Base-by-base conservation (phyloP, 257 asterid species). In the Solanum etuberosum region DNA sequence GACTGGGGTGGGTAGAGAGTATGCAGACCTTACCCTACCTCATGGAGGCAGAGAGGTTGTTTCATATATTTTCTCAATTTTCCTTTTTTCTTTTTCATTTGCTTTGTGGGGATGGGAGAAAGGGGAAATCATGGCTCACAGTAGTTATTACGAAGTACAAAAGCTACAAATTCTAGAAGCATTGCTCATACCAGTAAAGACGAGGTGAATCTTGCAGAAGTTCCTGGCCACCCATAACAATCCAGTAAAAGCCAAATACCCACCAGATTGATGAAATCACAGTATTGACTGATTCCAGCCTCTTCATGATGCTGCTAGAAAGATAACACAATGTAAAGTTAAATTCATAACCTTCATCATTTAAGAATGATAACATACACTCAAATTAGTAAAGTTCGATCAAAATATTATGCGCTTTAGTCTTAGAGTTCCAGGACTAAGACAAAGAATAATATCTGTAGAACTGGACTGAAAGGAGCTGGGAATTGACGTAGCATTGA, bases 231-330 rank as follows among this genome's bases (percentile, higher is more conserved):
- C 99, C 98, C 76, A 88, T 89, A 35, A 93, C 91, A 48, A 91
- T 91, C 99, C 99, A 95, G 78, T 94, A 95, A 89, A 95, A 96
- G 38, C 99, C 99, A 48, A 96, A 93, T 73, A 95, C 94, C 99
- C 99, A 96, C 99, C 99, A 96, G 83, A 94, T 90, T 5, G 97
- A 94, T 43, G 99, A 96, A 51, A 94, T 87, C 43, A 96, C 91
- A 4, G 98, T 93, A 84, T 93, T 95, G 23, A 91, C 35, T 46
- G 97, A 92, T 91, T 95, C 98, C 90, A 96, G 86, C 92, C 90
- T 93, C 94, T 92, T 93, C 90, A 93, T 89, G 88, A 92, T 86
- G 86, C 99, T 96, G 95, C 84, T 88, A 91, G 71, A 32, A 78
- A 78, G 10, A 46, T 11, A 46, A 80, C 29, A 23, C 77, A 34